phyloP scores from a whole-genome alignment of 208 protist genomes.

The Crithidia mellificae region DNA sequence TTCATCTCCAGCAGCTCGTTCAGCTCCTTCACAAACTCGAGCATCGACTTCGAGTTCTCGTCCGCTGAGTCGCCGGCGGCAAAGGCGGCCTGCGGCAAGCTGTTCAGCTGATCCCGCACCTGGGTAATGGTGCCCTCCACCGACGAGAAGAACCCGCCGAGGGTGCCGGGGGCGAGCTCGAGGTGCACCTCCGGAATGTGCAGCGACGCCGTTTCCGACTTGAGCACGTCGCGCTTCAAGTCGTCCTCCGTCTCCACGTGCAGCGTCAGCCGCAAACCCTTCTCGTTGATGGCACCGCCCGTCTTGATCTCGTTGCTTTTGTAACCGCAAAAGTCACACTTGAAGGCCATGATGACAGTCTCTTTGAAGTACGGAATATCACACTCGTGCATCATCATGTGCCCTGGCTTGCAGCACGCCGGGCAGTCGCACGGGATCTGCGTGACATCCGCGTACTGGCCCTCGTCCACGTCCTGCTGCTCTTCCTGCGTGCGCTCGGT shows the following conservation, averaged over 20 bases:
- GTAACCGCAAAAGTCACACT: conserved; percentile 94
- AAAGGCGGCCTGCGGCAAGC: conserved; percentile 79
- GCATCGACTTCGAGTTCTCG: conserved; percentile 65
- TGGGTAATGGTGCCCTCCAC: conserved; percentile 91
- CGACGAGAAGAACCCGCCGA: conserved; percentile 95
- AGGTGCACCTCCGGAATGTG: conserved; percentile 89
- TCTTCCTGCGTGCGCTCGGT: conserved; percentile 74
- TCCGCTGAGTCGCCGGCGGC: conserved; percentile 71
- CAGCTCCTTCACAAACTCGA: conserved; percentile 83
- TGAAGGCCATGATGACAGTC: conserved; percentile 93
- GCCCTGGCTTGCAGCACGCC: conserved; percentile 66
- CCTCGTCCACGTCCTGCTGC: conserved; percentile 78
- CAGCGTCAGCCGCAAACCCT: conserved; percentile 76
- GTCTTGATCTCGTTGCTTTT: conserved; percentile 94
- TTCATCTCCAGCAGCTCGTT: conserved; percentile 64
- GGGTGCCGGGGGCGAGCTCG: conserved; percentile 84
- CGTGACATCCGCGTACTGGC: conserved; percentile 69
- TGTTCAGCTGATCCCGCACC: conserved; percentile 86
- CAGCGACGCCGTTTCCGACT: conserved; percentile 90
- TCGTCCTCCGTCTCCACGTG: conserved; percentile 78
- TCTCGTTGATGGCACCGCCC: conserved; percentile 81
- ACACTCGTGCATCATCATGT: conserved; percentile 82
- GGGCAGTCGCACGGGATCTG: conserved; percentile 76
- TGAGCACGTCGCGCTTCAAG: conserved; percentile 93
- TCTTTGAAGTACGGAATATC: conserved; percentile 96